phyloP scores from a whole-genome alignment of 345 rosid species.

The Syzygium oleosum region DNA sequence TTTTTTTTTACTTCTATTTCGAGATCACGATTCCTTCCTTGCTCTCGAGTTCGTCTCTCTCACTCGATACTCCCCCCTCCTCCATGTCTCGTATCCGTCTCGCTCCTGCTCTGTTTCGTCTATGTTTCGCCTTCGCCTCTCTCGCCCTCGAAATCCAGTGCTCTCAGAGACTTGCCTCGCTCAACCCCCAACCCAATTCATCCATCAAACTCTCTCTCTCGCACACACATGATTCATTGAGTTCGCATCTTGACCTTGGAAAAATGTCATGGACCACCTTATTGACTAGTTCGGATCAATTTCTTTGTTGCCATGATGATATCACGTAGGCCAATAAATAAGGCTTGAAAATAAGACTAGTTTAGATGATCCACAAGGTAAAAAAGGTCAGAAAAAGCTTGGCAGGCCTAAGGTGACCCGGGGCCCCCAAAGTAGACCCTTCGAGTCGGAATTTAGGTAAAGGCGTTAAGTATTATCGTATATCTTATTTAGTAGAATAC shows the following conservation, averaged over 20 bases:
- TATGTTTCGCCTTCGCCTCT: not conserved
- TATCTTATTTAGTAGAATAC: not conserved
- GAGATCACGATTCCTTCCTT: not conserved
- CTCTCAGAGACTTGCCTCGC: not conserved
- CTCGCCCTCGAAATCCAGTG: fast-evolving
- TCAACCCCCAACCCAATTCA: not conserved
- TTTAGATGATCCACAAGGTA: not conserved
- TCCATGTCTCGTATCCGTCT: not conserved
- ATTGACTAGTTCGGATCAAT: not conserved
- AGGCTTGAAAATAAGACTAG: not conserved
- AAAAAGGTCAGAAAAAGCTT: not conserved
- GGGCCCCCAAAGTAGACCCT: not conserved
- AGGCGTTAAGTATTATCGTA: not conserved
- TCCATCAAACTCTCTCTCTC: not conserved
- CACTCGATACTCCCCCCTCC: not conserved
- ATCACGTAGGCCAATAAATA: not conserved
- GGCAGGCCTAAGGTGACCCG: not conserved
- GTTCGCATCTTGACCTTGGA: not conserved
- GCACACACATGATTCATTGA: not conserved
- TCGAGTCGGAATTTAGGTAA: not conserved
- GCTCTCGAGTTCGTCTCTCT: not conserved
- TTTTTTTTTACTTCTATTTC: no score
- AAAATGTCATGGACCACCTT: not conserved
- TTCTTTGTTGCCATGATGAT: not conserved
- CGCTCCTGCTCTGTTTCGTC: fast-evolving